Evolutionary conservation across 306 rosid genomes (phyloP), one percentile per base, ranked within the genome.

Genomic region (Amphicarpaea edgeworthii): DNA sequence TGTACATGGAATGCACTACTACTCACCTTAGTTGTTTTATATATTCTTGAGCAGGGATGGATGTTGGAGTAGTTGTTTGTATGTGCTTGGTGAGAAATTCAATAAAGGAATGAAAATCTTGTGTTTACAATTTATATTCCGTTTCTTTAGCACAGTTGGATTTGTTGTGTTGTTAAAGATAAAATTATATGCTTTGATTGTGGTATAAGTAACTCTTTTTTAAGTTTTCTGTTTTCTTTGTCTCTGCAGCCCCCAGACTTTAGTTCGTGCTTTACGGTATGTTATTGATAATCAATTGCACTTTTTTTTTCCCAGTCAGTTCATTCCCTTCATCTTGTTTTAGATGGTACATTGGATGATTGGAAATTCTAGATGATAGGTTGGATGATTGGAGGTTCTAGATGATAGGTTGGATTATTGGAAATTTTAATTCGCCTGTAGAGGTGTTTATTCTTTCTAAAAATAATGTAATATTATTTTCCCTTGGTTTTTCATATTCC

Each of bases 221-320:
- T 68, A 40, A 38, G 60, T 75, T 17, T 17, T 67, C 47, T 71
- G 28, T 68, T 12, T 77, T 26, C 34, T 69, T 65, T n/a, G n/a
- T n/a, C 55, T 37, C 61, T 87, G 86, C 97, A 95, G 98, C 88
- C 97, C 98, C 12, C 96, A 90, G 82, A 95, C 97, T 66, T 75
- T 95, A 85, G 98, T 92, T 78, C 98, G 97, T 42, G 97, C 98
- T 85, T 28, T 95, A 77, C 87, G 97, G 97, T 90, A 87, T 76
- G 88, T 60, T 65, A 43, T 57, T 58, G 38, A 57, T 54, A 20
- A 58, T 38, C 59, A 57, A 20, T 67, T 80, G 71, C 83, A 74
- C 62, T 65, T 57, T 72, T 77, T 61, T 70, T 70, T 19, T 12
- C 50, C 69, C 8, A 5, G 23, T 34, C 58, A 57, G 14, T 41